These are phyloP conservation scores for Blastomyces parvus DNA, from an alignment of 2,329 filamentous ascomycete species.

Conservation along the genomic window DNA sequence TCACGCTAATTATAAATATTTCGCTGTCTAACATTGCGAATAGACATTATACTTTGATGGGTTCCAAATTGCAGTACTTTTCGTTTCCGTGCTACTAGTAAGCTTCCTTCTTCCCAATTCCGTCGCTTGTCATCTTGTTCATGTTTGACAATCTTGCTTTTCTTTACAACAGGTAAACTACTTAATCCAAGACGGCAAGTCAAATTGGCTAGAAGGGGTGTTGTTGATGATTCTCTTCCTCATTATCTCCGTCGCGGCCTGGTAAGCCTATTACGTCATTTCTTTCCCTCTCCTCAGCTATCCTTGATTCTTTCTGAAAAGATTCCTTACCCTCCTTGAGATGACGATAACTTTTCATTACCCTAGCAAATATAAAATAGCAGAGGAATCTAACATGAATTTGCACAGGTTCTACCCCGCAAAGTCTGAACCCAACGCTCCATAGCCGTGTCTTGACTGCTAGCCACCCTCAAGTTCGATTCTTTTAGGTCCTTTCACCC, in stretches of 20 bases:
- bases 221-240: constrained; percentile 52
- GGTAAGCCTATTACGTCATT: constrained; percentile 28
- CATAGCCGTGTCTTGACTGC: neutral
- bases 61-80: constrained; percentile 67
- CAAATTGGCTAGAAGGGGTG: constrained; percentile 52
- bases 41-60: constrained; percentile 69
- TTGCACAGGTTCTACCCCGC: constrained; percentile 12
- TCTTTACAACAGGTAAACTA: constrained; percentile 48
- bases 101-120: constrained; percentile 6
- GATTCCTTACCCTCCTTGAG: neutral
- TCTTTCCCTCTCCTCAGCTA: neutral
- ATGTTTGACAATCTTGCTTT: constrained; percentile 21
- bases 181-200: constrained; percentile 52
- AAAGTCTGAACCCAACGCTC: constrained; percentile 1
- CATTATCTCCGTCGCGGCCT: constrained; percentile 53
- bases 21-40: constrained; percentile 2
- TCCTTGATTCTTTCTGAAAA: neutral
- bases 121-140: neutral
- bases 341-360: neutral
- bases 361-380: neutral
- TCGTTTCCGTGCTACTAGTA: constrained; percentile 44
- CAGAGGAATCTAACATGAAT: neutral
- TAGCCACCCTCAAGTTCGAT: neutral
- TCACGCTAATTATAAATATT: constrained; percentile 13
- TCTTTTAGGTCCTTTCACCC: neutral